phyloP scores from a whole-genome alignment of 169 alveolate genomes.

The Eimeria praecox region DNA sequence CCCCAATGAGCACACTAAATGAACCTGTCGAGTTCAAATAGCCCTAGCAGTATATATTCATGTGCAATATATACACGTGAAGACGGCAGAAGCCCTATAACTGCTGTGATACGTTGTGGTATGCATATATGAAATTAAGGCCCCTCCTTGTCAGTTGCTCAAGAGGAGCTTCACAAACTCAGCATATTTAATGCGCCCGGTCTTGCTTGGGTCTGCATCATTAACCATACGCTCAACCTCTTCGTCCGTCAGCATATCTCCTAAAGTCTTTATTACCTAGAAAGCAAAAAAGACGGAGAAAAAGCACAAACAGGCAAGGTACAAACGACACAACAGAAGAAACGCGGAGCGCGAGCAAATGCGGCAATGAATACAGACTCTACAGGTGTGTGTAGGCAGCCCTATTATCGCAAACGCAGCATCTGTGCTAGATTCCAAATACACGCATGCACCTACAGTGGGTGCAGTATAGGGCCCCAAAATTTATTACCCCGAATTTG shows the following conservation, averaged over 20 bases:
- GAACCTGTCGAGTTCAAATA: not conserved
- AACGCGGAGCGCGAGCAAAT: not conserved
- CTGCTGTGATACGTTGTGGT: not conserved
- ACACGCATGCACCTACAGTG: not conserved
- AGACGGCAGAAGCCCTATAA: not conserved
- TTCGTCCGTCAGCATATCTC: conserved; percentile 77
- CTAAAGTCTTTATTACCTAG: conserved; percentile 71
- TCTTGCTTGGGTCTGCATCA: conserved; percentile 66
- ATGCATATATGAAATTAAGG: not conserved
- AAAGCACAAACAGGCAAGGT: no score
- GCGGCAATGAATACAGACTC: not conserved
- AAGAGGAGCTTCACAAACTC: conserved; percentile 61
- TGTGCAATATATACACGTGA: not conserved
- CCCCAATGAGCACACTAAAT: not conserved
- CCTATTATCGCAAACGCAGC: not conserved
- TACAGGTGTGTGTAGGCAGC: not conserved
- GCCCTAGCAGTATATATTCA: not conserved
- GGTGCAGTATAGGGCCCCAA: not conserved
- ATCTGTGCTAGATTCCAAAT: not conserved
- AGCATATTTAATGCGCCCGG: conserved; percentile 71
- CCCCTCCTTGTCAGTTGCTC: conserved; percentile 29
- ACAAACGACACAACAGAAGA: not conserved
- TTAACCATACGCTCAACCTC: conserved; percentile 58
- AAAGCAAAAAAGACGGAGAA: not conserved
- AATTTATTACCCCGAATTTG: not conserved